Evolutionary conservation across 75 land plant species (phyloP), one percentile per base, ranked within the genome.

Genomic region (Cupressus sempervirens): DNA sequence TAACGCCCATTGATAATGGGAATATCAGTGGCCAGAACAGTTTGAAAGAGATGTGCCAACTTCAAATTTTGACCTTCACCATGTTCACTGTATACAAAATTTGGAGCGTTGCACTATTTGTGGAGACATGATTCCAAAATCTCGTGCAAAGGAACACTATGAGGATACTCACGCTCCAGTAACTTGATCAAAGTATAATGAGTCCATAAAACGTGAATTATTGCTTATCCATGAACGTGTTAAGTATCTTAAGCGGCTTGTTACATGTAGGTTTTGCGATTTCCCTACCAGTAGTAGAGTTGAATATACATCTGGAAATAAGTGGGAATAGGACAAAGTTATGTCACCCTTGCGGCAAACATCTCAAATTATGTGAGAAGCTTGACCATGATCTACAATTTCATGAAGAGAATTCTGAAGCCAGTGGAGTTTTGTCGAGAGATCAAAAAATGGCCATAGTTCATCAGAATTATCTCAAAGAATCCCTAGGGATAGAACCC

Each of bases 311-410:
- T 92, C 91, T 92, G 92, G 97, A 96, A 58, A 83, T 92, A 3
- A 94, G 98, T 90, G 98, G 98, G 58, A 96, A 91, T 87, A 90
- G 98, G 52, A 96, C 98, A 84, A 94, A 96, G 73, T 83, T 88
- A 74, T 96, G 98, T 81, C 80, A 80, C 43, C 84, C 90, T 29
- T 96, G 98, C 82, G 80, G 87, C 83, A 92, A 85, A 84, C 94
- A 96, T 87, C 86, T 96, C 43, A 88, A 96, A 74, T 86, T 94
- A n/a, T 87, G 94, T 43, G 96, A 96, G 82, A 84, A 82, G 76
- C 76, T 84, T 50, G 86, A 54, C 32, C 98, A 96, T 90, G 93
- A 92, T 82, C 84, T 76, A 70, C 91, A 88, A 26, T 84, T 83
- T 80, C 90, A 88, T 80, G 82, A 40, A 81, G 85, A 82, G n/a